Evolutionary conservation across 2,329 filamentous ascomycete genomes (phyloP).

Genomic region (Hypocreales sp.): DNA sequence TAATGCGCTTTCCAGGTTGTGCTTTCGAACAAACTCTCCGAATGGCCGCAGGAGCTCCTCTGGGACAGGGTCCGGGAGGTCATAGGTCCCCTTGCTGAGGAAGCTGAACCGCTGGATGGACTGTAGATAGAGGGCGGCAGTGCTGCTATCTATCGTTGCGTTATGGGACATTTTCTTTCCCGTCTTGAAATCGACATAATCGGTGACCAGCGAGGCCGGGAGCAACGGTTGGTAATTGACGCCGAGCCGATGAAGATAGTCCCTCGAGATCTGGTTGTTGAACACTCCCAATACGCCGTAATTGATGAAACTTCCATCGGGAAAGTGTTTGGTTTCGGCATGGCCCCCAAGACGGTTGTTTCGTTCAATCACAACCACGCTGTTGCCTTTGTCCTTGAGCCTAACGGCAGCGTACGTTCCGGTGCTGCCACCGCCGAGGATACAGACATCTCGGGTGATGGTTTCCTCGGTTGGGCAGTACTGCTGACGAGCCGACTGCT

Average conservation of each 20-base stretch:
- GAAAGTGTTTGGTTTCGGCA: slow-evolving; percentile 16
- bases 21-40: slow-evolving; percentile 24
- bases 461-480: no score
- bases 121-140: background rate
- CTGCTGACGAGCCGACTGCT: no score
- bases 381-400: slow-evolving; percentile 19
- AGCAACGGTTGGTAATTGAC: slow-evolving; percentile 5
- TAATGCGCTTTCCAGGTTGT: slow-evolving; percentile 20
- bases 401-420: no score
- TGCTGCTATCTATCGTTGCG: no score
- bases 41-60: slow-evolving; percentile 26
- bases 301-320: slow-evolving; percentile 11
- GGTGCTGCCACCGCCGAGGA: no score
- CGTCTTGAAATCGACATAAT: slow-evolving; percentile 8
- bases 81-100: slow-evolving; percentile 1
- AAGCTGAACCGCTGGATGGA: slow-evolving; percentile 2
- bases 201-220: slow-evolving; percentile 5
- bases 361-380: slow-evolving; percentile 22
- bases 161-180: slow-evolving; percentile 1
- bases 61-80: slow-evolving; percentile 27
- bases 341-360: slow-evolving; percentile 22
- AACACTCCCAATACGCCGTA: slow-evolving; percentile 13
- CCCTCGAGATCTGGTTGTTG: slow-evolving; percentile 14
- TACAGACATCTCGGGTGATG: no score
- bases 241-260: slow-evolving; percentile 20